These are phyloP conservation scores for Aspergillus spinulosporus DNA, from an alignment of 2,329 filamentous ascomycete species.

Conservation along the genomic window DNA sequence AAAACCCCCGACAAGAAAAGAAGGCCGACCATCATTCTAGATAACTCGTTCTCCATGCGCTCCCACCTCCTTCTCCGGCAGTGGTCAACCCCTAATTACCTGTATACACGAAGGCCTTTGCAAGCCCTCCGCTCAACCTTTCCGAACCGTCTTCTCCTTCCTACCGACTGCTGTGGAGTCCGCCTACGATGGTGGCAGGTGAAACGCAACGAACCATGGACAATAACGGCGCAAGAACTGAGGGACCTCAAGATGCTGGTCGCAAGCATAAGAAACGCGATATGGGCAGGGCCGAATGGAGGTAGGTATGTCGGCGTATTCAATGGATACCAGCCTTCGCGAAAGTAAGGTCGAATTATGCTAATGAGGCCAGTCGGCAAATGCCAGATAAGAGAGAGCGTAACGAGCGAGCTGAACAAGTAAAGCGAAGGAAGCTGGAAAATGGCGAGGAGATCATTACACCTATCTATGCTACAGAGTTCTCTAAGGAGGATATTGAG, in stretches of 20 bases:
- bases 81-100: conserved; percentile 18
- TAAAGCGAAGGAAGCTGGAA: conserved; percentile 58
- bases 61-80: conserved; percentile 23
- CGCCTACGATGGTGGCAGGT: conserved; percentile 1
- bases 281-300: conserved; percentile 66
- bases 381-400: conserved; percentile 55
- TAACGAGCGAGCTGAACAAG: conserved; percentile 51
- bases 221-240: conserved; percentile 35
- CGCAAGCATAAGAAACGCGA: conserved; percentile 61
- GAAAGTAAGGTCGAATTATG: conserved; percentile 8
- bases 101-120: neutral
- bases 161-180: neutral
- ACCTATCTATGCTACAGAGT: conserved; percentile 59
- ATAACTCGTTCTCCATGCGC: conserved; percentile 24
- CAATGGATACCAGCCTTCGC: neutral
- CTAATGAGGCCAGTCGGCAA: conserved; percentile 57
- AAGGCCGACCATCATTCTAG: conserved; percentile 4
- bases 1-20: conserved; percentile 14
- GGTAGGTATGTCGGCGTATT: conserved; percentile 55
- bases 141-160: neutral
- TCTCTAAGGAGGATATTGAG: conserved; percentile 79
- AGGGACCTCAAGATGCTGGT: conserved; percentile 33
- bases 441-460: conserved; percentile 43
- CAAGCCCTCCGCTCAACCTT: neutral
- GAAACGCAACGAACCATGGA: conserved; percentile 28